Base-by-base conservation (phyloP, 2,329 filamentous ascomycete genomes). In the Fusarium continuum region DNA sequence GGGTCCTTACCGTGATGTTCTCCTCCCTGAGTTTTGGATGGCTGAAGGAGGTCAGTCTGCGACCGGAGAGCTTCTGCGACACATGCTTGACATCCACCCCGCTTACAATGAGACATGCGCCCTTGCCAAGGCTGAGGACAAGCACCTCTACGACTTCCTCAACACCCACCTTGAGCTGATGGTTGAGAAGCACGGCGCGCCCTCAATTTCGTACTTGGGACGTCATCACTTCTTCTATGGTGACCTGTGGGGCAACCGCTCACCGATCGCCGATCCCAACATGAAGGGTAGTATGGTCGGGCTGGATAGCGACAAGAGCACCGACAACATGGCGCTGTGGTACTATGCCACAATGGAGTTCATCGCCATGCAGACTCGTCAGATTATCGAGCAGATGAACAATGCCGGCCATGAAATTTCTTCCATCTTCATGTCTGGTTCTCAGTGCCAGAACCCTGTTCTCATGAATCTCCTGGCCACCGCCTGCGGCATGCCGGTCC, bases 211-310 rank as follows among this genome's bases (percentile, higher is more conserved):
- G 16, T 96, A 93, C 76, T 83, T 99, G 3, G 93, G 88, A 11
- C 91, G 94, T 8, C 94, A 99, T 77, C 91, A 96, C 80, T 99
- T 99, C 86, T 96, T 99, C 82, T 99, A 99, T 76, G 95, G 95
- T 64, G 95, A 99, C 74, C 84, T 98, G 5, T 98, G 96, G 85
- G 95, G 95, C 60, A 99, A 99, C 80, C 89, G 95, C 34, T 97
- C 93, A 17, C 95, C 95, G 2, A 86, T 99, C 55, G 94, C 95
- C 5, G 93, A 99, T 73, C 84, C 94, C 22, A 91, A 88, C 78
- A 99, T 99, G 95, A 91, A 90, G 67, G 95, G 95, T 22, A 88
- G 91, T 7, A 86, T 97, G 64, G 88, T 97, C 61, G 95, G 95
- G 16, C 82, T 99, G 56, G 91, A 89, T 73, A 91, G 87, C 68